Base-by-base conservation (phyloP, 208 protist species). In the Trichomonas gallinae region DNA sequence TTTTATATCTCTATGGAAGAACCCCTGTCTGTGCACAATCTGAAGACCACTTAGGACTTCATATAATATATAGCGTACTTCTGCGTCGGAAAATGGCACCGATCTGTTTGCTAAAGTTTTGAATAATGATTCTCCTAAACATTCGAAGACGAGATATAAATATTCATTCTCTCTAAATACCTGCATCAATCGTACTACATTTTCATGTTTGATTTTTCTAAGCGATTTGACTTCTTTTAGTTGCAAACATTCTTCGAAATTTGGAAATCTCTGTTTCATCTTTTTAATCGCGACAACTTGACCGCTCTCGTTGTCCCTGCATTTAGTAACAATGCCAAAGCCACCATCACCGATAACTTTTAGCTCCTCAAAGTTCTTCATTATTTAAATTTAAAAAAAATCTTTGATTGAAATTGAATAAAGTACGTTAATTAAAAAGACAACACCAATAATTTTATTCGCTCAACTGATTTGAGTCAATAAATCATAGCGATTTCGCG, bases 231-330 rank as follows among this genome's bases (percentile, higher is more conserved):
- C 98, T 96, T 99, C 99, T 34, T 98, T 98, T 34, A 99, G 97
- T 96, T 98, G 98, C 40, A 99, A 97, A 97, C 99, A 99, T 97
- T 99, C 99, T n/a, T 99, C 98, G 98, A 99, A 99, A 13, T 98
- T 98, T 97, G 98, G 99, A 97, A 98, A 99, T 97, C 99, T 99
- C 97, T 98, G 98, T 97, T 99, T 99, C 98, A 99, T 99, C 96
- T 98, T 99, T 97, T 99, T 99, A 51, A 99, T 99, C n/a, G 99
- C 99, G 2, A 99, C 99, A 1, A 99, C 96, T 96, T 99, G 98
- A 13, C 98, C 98, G 0, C 97, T 99, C 46, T 98, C 97, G 44
- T 98, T 98, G 97, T 98, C 98, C 23, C 98, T 96, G 40, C 98
- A 98, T 97, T 98, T 99, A 0, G 98, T 97, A 31, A 99, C 99